These are phyloP conservation scores for Saturnispora ahearnii DNA, from an alignment of 805 yeast genomes.

Conservation along the genomic window DNA sequence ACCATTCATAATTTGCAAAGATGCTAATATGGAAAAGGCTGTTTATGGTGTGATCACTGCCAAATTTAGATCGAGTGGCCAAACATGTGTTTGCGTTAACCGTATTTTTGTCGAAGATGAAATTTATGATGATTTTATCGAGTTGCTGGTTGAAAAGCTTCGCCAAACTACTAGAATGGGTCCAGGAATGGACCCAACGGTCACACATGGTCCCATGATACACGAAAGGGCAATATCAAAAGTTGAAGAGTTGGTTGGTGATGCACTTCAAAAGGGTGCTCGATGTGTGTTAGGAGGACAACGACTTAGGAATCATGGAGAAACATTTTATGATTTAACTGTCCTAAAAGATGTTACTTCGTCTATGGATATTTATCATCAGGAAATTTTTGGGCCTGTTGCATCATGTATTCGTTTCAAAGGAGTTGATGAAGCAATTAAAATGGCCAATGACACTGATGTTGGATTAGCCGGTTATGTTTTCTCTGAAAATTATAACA, in stretches of 20 bases:
- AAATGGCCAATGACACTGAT: constrained; percentile 53
- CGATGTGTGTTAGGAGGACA: constrained; percentile 50
- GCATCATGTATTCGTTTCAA: constrained; percentile 59
- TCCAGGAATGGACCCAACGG: constrained; percentile 45
- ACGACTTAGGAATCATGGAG: constrained; percentile 49
- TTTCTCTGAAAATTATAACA: constrained; percentile 45
- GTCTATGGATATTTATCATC: constrained; percentile 47
- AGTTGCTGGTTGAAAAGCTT: constrained; percentile 36
- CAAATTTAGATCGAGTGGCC: constrained; percentile 70
- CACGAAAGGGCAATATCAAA: constrained; percentile 49
- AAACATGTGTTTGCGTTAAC: constrained; percentile 74
- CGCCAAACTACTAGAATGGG: constrained; percentile 44
- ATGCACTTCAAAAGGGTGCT: constrained; percentile 59
- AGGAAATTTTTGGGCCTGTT: constrained; percentile 75
- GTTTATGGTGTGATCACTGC: constrained; percentile 50
- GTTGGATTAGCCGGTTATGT: constrained; percentile 77
- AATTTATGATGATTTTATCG: constrained; percentile 50
- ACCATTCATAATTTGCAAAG: constrained; percentile 65
- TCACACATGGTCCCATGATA: constrained; percentile 70
- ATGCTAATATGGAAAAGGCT: constrained; percentile 56
- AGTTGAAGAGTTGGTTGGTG: constrained; percentile 49
- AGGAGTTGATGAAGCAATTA: constrained; percentile 55
- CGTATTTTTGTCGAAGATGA: constrained; percentile 53
- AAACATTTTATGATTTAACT: constrained; percentile 57
- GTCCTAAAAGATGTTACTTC: constrained; percentile 46